Base-by-base conservation (phyloP, 805 yeast genomes). In the Wickerhamomyces chambardii region DNA sequence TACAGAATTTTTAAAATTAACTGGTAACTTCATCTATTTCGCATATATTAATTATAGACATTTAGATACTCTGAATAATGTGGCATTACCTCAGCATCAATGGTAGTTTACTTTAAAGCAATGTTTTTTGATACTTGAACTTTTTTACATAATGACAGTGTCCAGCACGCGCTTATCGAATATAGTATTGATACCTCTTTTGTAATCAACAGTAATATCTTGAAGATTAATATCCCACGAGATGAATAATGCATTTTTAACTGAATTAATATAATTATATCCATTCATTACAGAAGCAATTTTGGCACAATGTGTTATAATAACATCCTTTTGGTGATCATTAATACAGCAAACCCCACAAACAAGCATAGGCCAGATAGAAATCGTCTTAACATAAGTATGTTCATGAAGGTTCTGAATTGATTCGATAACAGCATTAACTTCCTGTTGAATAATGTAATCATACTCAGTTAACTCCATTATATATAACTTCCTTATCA, bases 311-410 rank as follows among this genome's bases (percentile, higher is more conserved):
- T 39, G 38, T 3, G 38, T 33, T n/a, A 37, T 21, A 2, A 50
- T 36, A 5, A 34, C 9, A 4, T 34, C 40, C 19, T 38, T 35
- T 21, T 50, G 41, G 1, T 36, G 35, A 4, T 36, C 28, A 5
- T 31, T 29, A 3, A 35, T 17, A 25, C 44, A 35, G 6, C 36
- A 40, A 1, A 41, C 28, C 1, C 53, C 53, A 14, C 41, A 28
- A 8, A 48, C 38, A 15, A 48, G 33, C 29, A 44, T 19, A 4
- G 49, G 39, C 45, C 50, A 44, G 0, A 43, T 15, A 1, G 37
- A 14, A 7, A 49, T 42, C 3, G 29, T 33, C n/a, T 43, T 39
- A 4, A 41, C 40, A 3, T 33, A 27, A 2, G 44, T 17, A 14
- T 45, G 38, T 15, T 33, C 32, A 4, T 25, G 27, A 8, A 48